Percentiles rank a stretch among this genome's conserved stretches.
Evolutionary conservation across 192 early-diverging fungal genomes (phyloP).

Genomic region (Phlyctochytrium arcticum): DNA sequence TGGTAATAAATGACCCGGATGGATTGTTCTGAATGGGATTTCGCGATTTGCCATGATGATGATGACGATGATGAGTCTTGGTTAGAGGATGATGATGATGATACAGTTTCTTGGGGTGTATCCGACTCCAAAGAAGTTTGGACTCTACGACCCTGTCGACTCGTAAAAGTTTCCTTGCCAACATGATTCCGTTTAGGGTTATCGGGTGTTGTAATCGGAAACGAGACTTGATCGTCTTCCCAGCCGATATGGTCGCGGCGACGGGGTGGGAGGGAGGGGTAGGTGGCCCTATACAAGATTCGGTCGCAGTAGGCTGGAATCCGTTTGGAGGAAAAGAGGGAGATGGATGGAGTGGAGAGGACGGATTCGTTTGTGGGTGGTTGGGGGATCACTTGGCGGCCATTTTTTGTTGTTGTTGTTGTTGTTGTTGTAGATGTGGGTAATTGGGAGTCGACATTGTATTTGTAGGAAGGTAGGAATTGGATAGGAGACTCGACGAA

Average conservation of each 20-base stretch:
- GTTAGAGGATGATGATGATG: too few species aligned
- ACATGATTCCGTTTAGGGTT: not conserved
- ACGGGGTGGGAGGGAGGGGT: not conserved
- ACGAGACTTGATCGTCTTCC: constrained; percentile 3
- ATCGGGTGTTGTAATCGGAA: too few species aligned
- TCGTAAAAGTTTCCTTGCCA: not conserved
- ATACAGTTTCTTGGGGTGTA: too few species aligned
- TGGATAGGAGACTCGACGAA: constrained; percentile 29
- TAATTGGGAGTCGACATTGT: not conserved
- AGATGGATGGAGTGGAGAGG: not conserved
- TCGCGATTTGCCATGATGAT: constrained; percentile 12
- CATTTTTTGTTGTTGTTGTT: too few species aligned
- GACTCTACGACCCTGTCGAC: too few species aligned
- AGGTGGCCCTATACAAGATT: constrained; percentile 25
- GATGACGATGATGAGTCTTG: too few species aligned
- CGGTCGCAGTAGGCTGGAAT: constrained; percentile 40
- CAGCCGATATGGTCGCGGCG: not conserved
- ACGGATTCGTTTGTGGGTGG: too few species aligned
- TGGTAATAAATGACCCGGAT: constrained; percentile 19
- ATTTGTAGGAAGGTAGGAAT: constrained; percentile 35
- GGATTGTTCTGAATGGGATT: not conserved
- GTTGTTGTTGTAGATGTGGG: too few species aligned
- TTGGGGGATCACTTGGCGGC: too few species aligned
- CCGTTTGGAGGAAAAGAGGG: constrained; percentile 13
- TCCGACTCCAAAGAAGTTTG: too few species aligned